Evolutionary conservation across 441 rosid species (phyloP).

Genomic region (Eutrema salsugineum): DNA sequence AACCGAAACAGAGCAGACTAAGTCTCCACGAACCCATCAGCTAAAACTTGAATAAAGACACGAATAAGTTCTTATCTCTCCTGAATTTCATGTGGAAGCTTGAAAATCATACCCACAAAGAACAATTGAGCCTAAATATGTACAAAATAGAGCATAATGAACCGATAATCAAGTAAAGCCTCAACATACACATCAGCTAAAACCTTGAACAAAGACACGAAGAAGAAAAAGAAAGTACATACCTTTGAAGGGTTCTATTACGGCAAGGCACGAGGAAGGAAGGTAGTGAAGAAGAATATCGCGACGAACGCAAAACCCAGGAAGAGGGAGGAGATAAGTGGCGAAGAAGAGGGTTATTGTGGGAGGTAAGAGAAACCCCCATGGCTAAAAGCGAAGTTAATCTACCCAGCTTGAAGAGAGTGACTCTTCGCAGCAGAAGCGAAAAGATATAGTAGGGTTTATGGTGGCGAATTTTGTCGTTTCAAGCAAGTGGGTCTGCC

Average conservation of each 20-base stretch:
- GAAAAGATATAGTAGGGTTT: conserved; percentile 43
- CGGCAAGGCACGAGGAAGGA: conserved; percentile 27
- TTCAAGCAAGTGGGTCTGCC: conserved; percentile 34
- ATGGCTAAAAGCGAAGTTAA: conserved; percentile 41
- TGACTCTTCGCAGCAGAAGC: neutral
- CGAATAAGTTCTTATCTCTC: neutral
- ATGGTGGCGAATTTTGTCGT: conserved; percentile 31
- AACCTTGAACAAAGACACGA: neutral
- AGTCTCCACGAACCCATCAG: neutral
- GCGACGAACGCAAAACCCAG: conserved; percentile 33
- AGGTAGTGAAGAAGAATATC: conserved; percentile 10
- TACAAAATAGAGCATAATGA: neutral
- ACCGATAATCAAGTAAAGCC: neutral
- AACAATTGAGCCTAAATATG: neutral
- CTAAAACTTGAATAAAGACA: neutral
- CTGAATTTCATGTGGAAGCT: neutral
- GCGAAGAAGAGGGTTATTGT: conserved; percentile 40
- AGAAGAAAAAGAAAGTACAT: neutral
- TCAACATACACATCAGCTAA: too few relatives aligned
- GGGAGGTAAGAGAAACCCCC: conserved; percentile 56
- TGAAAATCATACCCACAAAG: neutral
- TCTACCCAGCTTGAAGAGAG: conserved; percentile 48
- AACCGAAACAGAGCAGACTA: neutral
- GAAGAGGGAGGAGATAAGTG: conserved; percentile 38
- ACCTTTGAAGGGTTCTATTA: conserved; percentile 51